A percentile compares a stretch with the other conserved stretches of the same genome.
These are phyloP conservation scores for Seiridium unicorne DNA, from an alignment of 2,329 filamentous ascomycete genomes.

Conservation along the genomic window DNA sequence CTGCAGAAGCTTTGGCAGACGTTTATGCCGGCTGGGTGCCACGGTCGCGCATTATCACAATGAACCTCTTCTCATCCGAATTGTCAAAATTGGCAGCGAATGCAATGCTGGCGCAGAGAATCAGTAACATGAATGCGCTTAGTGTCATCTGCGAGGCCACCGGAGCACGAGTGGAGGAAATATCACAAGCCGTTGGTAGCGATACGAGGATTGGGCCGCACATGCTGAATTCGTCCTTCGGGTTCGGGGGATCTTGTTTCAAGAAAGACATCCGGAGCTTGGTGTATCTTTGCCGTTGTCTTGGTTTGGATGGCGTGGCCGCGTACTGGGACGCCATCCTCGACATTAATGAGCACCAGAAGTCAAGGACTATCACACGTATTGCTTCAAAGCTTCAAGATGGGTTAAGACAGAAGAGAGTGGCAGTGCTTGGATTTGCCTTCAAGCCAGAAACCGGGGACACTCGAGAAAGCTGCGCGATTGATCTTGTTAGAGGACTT, in stretches of 20 bases:
- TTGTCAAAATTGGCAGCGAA: not conserved
- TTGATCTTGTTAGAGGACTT: not conserved
- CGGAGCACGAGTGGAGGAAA: not conserved
- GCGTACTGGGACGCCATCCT: not conserved
- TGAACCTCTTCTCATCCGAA: not conserved
- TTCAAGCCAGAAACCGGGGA: not conserved
- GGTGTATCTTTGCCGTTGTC: not conserved
- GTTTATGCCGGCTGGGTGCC: constrained; percentile 1
- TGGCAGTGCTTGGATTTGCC: not conserved
- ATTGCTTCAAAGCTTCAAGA: not conserved
- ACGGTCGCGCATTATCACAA: not conserved
- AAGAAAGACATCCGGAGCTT: not conserved
- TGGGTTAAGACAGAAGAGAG: not conserved
- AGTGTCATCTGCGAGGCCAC: not conserved
- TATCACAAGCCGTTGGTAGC: not conserved
- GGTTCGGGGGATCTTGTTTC: constrained; percentile 2
- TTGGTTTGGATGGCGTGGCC: not conserved
- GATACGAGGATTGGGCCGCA: not conserved
- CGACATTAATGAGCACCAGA: not conserved
- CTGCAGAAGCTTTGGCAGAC: not conserved
- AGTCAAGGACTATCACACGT: not conserved
- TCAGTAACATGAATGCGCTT: not conserved
- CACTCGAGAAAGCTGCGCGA: not conserved
- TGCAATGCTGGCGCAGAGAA: not conserved
- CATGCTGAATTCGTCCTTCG: not conserved